These are phyloP conservation scores for Elongisporangium senticosum DNA, from an alignment of 352 stramenopile species.

Conservation along the genomic window DNA sequence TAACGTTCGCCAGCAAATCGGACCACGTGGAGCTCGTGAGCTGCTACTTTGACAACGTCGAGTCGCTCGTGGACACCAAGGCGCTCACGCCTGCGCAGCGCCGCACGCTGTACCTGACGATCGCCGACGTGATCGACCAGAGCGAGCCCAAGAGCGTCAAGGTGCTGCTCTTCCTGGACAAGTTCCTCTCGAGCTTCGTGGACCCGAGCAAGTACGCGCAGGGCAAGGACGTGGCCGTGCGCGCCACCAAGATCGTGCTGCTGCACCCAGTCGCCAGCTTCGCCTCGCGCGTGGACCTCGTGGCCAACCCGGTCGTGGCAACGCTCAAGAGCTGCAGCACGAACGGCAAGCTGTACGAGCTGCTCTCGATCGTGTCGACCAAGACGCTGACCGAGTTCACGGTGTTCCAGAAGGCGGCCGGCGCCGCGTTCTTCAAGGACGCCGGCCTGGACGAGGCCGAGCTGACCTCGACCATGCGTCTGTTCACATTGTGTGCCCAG, in stretches of 20 bases:
- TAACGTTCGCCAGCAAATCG: constrained; percentile 52
- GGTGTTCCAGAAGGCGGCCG: constrained; percentile 69
- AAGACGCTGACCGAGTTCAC: constrained; percentile 89
- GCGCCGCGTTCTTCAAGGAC: constrained; percentile 52
- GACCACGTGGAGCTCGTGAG: constrained; percentile 54
- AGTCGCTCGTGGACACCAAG: constrained; percentile 42
- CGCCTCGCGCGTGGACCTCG: constrained; percentile 82
- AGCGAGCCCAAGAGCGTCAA: constrained; percentile 38
- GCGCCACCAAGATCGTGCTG: constrained; percentile 81
- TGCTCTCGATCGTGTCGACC: constrained; percentile 91
- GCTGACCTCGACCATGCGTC: constrained; percentile 83
- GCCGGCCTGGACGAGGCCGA: constrained; percentile 53
- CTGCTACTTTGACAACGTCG: constrained; percentile 66
- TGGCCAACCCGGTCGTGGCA: constrained; percentile 75
- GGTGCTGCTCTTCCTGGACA: constrained; percentile 65
- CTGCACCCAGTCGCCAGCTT: constrained; percentile 89
- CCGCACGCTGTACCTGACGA: constrained; percentile 56
- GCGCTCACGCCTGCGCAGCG: constrained; percentile 42
- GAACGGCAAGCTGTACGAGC: constrained; percentile 55
- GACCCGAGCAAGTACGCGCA: constrained; percentile 42
- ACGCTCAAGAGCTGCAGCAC: constrained; percentile 48
- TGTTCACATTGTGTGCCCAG: constrained; percentile 91
- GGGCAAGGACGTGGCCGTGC: constrained; percentile 74
- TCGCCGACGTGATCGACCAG: constrained; percentile 58
- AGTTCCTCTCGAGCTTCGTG: constrained; percentile 63